Conservation (phyloP, 2,329 filamentous ascomycete genomes). For the Dichotomopilus funicola region DNA sequence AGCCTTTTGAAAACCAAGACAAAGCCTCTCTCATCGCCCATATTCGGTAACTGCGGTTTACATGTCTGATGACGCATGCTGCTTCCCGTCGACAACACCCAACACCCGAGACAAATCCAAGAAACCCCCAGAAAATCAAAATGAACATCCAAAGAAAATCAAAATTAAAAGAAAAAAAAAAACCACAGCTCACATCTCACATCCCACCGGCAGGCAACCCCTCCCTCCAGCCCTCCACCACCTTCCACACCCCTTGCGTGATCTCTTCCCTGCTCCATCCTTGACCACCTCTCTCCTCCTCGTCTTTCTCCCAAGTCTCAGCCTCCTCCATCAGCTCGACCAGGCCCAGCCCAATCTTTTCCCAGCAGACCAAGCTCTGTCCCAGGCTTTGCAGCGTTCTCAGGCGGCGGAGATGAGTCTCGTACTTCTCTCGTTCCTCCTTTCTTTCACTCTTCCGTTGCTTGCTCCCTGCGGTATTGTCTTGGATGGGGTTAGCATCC, state of each 20-base stretch:
- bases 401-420: not conserved
- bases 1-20: too few relatives aligned
- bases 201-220: not conserved
- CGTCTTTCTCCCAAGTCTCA: not conserved
- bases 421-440: not conserved
- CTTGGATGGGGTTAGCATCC: too few relatives aligned
- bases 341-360: constrained; percentile 3
- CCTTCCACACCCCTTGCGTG: not conserved
- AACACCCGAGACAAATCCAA: too few relatives aligned
- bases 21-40: too few relatives aligned
- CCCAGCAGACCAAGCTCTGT: constrained; percentile 9
- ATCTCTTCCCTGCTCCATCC: not conserved
- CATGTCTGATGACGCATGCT: too few relatives aligned
- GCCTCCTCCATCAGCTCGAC: not conserved
- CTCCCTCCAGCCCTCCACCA: constrained; percentile 1
- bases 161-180: too few relatives aligned
- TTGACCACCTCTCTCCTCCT: not conserved
- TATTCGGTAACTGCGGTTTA: too few relatives aligned
- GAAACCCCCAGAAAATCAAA: too few relatives aligned
- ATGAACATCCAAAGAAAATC: too few relatives aligned
- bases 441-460: too few relatives aligned
- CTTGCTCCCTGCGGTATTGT: too few relatives aligned
- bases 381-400: constrained; percentile 6
- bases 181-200: not conserved
- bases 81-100: too few relatives aligned